Evolutionary conservation across 495 filamentous ascomycete species (phyloP).

Genomic region (Aspergillus bridgeri): DNA sequence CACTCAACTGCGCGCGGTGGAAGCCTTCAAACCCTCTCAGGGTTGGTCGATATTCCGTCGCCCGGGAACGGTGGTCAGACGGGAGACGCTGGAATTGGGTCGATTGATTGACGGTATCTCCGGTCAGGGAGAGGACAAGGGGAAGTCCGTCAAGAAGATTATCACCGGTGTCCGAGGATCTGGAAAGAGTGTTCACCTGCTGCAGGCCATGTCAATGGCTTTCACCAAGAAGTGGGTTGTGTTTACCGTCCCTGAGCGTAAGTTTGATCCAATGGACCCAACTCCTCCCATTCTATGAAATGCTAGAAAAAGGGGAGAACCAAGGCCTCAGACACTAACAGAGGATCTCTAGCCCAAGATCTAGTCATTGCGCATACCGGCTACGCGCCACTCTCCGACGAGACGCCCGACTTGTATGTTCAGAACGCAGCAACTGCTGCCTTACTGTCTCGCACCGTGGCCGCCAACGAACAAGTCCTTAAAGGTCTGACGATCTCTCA

Average conservation of each 20-base stretch:
- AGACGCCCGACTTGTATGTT: conserved; percentile 60
- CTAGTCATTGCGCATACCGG: conserved; percentile 72
- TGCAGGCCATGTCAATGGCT: conserved; percentile 82
- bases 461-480: conserved; percentile 69
- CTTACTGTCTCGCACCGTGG: conserved; percentile 64
- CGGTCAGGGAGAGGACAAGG: conserved; percentile 44
- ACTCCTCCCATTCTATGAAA: neutral
- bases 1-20: conserved; percentile 72
- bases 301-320: neutral
- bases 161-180: conserved; percentile 68
- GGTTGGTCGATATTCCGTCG: conserved; percentile 81
- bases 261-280: conserved; percentile 8
- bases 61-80: conserved; percentile 70
- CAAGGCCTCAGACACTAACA: conserved; percentile 6
- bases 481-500: conserved; percentile 53
- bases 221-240: conserved; percentile 85
- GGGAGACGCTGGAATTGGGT: conserved; percentile 68
- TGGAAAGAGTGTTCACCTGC: conserved; percentile 81
- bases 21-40: conserved; percentile 90
- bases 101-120: conserved; percentile 54
- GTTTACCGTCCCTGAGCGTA: conserved; percentile 88
- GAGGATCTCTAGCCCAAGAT: conserved; percentile 62
- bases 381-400: conserved; percentile 66
- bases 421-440: conserved; percentile 73
- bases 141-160: conserved; percentile 60